Base-by-base conservation (phyloP, 2,329 filamentous ascomycete genomes). In the Fusarium circinatum region DNA sequence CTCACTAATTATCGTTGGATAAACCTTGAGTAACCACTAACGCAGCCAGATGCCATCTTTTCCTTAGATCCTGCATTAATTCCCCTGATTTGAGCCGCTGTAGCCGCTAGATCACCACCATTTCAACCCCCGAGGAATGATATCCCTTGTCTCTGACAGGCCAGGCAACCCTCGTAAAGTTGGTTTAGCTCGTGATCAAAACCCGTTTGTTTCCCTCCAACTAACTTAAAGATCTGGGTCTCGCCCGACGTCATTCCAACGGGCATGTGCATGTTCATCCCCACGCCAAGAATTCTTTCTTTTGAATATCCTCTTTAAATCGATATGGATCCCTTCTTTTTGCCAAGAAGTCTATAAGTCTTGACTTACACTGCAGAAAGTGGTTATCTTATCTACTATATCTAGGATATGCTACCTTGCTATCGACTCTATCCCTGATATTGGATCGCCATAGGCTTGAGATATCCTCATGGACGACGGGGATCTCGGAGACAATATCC, bases 401-500 rank as follows among this genome's bases (percentile, higher is more conserved):
- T 34, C 17, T 34, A 44, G 15, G 39, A 63, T 45, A 68, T 63
- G 56, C 48, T 26, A 26, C n/a, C 36, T 22, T 44, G 14, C 34
- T 41, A 22, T 48, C 15, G 15, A 20, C 28, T 48, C 5, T 56
- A 12, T 34, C 20, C 56, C 45, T 45, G 34, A 52, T 36, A 26
- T 36, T 4, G 36, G 36, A 24, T 41, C 51, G 44, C 60, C 41
- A 38, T 34, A 20, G 24, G 34, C 59, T 65, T 34, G n/a, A 17
- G 36, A 52, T 51, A 26, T 51, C 42, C 47, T 49, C 28, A 86
- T 86, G 85, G 80, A 86, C 69, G 83, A 85, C 79, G 83, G 78
- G 51, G 79, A 81, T 55, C 77, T 84, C 15, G 78, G 79, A 65
- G 78, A 84, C 8, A 80, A 80, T 44, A 82, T 85, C 69, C 78